Evolutionary conservation across 2,329 filamentous ascomycete genomes (phyloP), one percentile per base, ranked within the genome.

Genomic region (Colletotrichum abscissum): DNA sequence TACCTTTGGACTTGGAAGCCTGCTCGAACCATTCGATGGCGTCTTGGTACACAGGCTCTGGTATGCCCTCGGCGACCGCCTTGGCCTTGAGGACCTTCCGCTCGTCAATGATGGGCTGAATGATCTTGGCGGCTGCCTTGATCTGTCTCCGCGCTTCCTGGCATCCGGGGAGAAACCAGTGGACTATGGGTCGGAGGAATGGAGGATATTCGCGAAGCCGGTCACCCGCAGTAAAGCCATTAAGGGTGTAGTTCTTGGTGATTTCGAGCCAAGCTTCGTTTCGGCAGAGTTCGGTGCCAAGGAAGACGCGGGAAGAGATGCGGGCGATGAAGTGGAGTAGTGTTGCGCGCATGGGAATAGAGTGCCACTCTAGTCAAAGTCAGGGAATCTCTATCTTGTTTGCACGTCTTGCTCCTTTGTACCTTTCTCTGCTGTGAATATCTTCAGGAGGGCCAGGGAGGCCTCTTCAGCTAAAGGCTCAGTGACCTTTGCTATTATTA

Each of bases 221-320:
- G 67, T 81, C 54, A 64, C 82, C 75, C 49, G 81, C 77, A 63
- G 77, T 55, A 77, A 87, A 81, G 35, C 78, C 77, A 74, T 85
- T 79, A n/a, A 83, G 69, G 9, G 84, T 84, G 74, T 86, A 87
- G n/a, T 81, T 78, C 77, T 85, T 79, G 62, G 83, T 78, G 67
- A 87, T 82, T 1, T 83, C 78, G 26, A 88, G 81, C 87, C 87
- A 89, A 49, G 82, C 79, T 30, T 83, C 77, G 75, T 88, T 83
- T 5, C 85, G 84, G 77, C 85, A 87, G 16, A 88, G 76, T 3
- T 81, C 78, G 5, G 78, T 75, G 6, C 87, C 87, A 1, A 88
- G 77, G 73, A 89, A 88, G 4, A 88, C 82, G 8, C 86, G 81
- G 1, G 87, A 86, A 0, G 87, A 87, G 19, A 89, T 76, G 6